These are phyloP conservation scores for Populus pruinosa DNA, from an alignment of 345 rosid species.

Conservation along the genomic window DNA sequence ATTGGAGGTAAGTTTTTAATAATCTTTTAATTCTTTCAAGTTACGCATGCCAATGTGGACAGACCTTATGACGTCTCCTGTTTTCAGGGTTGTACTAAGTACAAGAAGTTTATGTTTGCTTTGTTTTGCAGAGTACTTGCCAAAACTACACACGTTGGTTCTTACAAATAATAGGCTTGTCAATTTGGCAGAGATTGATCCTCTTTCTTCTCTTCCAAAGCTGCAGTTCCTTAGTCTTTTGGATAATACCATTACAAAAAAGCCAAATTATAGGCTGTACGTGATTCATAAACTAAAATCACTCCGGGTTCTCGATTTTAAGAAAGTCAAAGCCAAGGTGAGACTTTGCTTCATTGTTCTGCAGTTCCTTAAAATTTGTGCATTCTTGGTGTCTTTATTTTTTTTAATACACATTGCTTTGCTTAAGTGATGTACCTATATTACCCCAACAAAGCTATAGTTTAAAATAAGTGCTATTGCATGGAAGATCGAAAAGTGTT, in stretches of 20 bases:
- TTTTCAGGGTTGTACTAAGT: not conserved
- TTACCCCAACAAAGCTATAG: not conserved
- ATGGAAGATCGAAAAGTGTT: not conserved
- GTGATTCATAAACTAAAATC: constrained; percentile 84
- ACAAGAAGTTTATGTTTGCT: not conserved
- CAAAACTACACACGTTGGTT: constrained; percentile 80
- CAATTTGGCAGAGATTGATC: constrained; percentile 95
- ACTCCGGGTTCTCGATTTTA: constrained; percentile 89
- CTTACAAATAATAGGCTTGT: constrained; percentile 97
- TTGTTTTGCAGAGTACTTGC: constrained; percentile 66
- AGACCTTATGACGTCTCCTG: not conserved
- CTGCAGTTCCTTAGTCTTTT: constrained; percentile 85
- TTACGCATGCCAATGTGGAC: not conserved
- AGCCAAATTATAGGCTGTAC: constrained; percentile 86
- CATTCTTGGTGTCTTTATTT: not conserved
- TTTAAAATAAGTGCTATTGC: not conserved
- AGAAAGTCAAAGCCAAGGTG: constrained; percentile 91
- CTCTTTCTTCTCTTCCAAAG: constrained; percentile 78
- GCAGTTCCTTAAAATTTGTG: not conserved
- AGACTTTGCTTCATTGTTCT: constrained; percentile 13
- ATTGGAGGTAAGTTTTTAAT: constrained; percentile 60
- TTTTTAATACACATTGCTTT: not conserved
- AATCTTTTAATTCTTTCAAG: not conserved
- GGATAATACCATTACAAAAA: constrained; percentile 90
- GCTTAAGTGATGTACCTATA: not conserved